Percentiles rank a stretch among this genome's conserved stretches.
Conservation (phyloP, 768 basidiomycete genomes). For the Boletus barrowsii region DNA sequence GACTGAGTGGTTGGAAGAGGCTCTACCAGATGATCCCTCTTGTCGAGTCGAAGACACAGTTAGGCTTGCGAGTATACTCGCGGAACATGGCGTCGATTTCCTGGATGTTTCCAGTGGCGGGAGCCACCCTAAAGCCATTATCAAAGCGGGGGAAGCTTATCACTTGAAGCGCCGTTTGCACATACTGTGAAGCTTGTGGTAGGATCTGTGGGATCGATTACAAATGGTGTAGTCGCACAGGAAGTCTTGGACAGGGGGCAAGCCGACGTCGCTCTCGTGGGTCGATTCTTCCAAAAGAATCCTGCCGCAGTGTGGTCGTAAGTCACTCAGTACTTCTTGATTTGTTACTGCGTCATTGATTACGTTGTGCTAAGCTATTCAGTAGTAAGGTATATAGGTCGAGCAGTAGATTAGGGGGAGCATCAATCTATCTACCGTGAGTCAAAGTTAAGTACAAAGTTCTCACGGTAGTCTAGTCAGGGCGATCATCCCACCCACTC, state of each 20-base stretch:
- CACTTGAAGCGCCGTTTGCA: conserved; percentile 61
- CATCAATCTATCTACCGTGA: too few relatives aligned
- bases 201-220: conserved; percentile 26
- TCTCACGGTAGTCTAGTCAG: too few relatives aligned
- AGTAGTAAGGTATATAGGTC: too few relatives aligned
- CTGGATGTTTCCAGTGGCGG: conserved; percentile 73
- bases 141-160: conserved; percentile 33
- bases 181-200: conserved; percentile 47
- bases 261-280: conserved; percentile 48
- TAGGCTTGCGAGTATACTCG: conserved; percentile 54
- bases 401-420: too few relatives aligned
- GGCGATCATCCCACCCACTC: too few relatives aligned
- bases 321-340: conserved; percentile 1
- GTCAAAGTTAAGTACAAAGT: too few relatives aligned
- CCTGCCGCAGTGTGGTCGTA: conserved; percentile 44
- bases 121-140: conserved; percentile 39
- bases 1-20: conserved; percentile 69
- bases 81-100: conserved; percentile 67
- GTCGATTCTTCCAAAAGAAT: conserved; percentile 58
- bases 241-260: conserved; percentile 40
- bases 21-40: conserved; percentile 53
- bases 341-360: not conserved
- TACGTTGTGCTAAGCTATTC: not conserved
- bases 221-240: conserved; percentile 41
- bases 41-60: conserved; percentile 73